Percentiles rank a stretch among this genome's conserved stretches.
Conservation (phyloP, 768 basidiomycete species). For the Mycena vitilis region DNA sequence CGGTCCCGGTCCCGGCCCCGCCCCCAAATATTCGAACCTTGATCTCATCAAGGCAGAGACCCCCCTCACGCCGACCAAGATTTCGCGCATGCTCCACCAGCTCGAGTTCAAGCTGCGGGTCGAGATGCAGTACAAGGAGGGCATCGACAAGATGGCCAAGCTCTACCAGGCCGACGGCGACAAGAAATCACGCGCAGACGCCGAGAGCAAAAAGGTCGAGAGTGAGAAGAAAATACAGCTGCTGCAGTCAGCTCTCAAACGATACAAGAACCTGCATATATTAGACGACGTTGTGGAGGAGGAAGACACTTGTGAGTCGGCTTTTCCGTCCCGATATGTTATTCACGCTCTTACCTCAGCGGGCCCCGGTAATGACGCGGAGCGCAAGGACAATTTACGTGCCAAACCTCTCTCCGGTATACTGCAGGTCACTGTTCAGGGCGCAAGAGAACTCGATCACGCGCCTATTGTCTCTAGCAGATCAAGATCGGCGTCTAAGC, state of each 20-base stretch:
- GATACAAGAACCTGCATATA: constrained; percentile 96
- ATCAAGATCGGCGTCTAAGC: constrained; percentile 83
- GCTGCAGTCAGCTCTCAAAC: constrained; percentile 89
- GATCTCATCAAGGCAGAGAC: constrained; percentile 99
- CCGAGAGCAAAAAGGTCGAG: constrained; percentile 93
- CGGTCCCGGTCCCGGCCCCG: constrained; percentile 19
- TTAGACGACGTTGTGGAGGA: constrained; percentile 92
- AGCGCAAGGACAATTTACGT: constrained; percentile 92
- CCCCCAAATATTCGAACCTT: constrained; percentile 78
- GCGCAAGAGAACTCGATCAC: constrained; percentile 95
- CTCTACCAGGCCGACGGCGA: constrained; percentile 97
- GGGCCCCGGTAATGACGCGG: constrained; percentile 75
- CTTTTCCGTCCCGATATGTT: background rate
- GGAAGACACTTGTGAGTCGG: constrained; percentile 51
- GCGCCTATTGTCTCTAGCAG: constrained; percentile 74
- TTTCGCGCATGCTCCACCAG: constrained; percentile 97
- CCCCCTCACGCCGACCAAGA: constrained; percentile 94
- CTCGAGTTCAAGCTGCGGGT: constrained; percentile 68
- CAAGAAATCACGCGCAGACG: constrained; percentile 93
- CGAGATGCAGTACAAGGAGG: constrained; percentile 97
- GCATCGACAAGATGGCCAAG: constrained; percentile 99
- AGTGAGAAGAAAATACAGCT: constrained; percentile 97
- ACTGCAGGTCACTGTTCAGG: constrained; percentile 87
- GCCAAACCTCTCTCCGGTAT: constrained; percentile 95
- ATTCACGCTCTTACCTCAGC: constrained; percentile 39